A percentile compares a stretch with the other conserved stretches of the same genome.
Conservation (phyloP, 2,329 filamentous ascomycete species). For the Huntiella savannae region DNA sequence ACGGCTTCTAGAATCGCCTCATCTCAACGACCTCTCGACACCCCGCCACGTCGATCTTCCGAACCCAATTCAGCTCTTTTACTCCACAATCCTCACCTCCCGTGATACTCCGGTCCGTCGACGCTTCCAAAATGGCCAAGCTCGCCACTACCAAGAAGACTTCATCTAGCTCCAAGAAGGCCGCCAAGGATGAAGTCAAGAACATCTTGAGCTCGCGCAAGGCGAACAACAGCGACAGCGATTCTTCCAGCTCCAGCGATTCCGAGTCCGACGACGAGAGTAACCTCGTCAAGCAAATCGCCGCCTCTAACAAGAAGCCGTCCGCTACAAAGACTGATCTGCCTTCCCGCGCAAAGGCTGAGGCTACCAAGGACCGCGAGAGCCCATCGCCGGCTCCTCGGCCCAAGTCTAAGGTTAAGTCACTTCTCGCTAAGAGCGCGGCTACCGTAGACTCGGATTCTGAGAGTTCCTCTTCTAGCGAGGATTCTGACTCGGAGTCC, state of each 20-base stretch:
- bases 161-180: constrained; percentile 10
- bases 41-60: too few relatives aligned
- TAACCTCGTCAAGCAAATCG: constrained; percentile 11
- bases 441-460: constrained; percentile 5
- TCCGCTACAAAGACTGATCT: constrained; percentile 11
- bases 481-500: constrained; percentile 14
- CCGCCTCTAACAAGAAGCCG: constrained; percentile 11
- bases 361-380: constrained; percentile 4
- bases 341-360: constrained; percentile 5
- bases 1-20: too few relatives aligned
- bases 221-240: constrained; percentile 11
- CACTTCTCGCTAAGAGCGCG: constrained; percentile 2
- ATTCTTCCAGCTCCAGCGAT: constrained; percentile 16
- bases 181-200: constrained; percentile 13
- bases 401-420: constrained; percentile 6
- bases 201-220: constrained; percentile 13
- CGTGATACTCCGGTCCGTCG: not conserved
- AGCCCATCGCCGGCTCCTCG: not conserved
- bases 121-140: constrained; percentile 8
- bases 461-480: not conserved
- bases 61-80: too few relatives aligned
- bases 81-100: not conserved
- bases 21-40: too few relatives aligned
- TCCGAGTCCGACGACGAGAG: constrained; percentile 14
- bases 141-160: constrained; percentile 4